Percentiles rank a stretch among this genome's conserved stretches.
These are phyloP conservation scores for Dimargaris xerosporica DNA, from an alignment of 192 early-diverging fungal species.

Conservation along the genomic window DNA sequence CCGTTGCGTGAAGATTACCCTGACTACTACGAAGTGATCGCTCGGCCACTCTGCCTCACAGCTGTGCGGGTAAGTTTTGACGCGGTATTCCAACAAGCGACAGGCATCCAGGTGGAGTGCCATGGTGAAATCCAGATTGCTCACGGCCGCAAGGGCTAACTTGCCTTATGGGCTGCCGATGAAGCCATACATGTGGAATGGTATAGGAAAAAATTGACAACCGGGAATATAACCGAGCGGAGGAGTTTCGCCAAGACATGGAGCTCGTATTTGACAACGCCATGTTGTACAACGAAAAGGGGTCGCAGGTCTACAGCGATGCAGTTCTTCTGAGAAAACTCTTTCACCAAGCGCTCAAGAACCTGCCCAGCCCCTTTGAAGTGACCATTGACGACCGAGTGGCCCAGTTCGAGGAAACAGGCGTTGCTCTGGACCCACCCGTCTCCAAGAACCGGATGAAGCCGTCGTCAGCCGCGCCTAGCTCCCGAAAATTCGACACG, in stretches of 20 bases:
- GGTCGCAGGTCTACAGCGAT: conserved; percentile 71
- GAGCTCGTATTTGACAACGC: conserved; percentile 79
- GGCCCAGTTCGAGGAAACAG: background rate
- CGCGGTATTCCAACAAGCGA: no score
- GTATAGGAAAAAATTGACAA: conserved; percentile 40
- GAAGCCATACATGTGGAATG: no score
- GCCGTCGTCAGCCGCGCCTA: background rate
- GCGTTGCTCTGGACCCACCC: background rate
- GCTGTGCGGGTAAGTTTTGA: no score
- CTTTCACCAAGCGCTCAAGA: background rate
- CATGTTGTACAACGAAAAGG: conserved; percentile 74
- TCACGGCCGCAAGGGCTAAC: no score
- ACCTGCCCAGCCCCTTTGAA: conserved; percentile 1
- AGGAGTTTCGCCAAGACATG: conserved; percentile 68
- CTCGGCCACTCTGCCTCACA: conserved; percentile 57
- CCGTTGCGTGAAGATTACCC: conserved; percentile 66
- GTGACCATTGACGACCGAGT: conserved; percentile 2
- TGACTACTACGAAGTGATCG: conserved; percentile 79
- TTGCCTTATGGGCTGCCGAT: no score
- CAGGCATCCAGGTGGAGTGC: no score
- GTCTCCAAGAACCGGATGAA: background rate
- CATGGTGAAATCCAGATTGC: no score
- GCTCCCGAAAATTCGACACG: no score
- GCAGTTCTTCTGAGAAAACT: conserved; percentile 29
- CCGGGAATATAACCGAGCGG: conserved; percentile 45